phyloP scores from a whole-genome alignment of 2,329 filamentous ascomycete species.

The Fusarium longipes region DNA sequence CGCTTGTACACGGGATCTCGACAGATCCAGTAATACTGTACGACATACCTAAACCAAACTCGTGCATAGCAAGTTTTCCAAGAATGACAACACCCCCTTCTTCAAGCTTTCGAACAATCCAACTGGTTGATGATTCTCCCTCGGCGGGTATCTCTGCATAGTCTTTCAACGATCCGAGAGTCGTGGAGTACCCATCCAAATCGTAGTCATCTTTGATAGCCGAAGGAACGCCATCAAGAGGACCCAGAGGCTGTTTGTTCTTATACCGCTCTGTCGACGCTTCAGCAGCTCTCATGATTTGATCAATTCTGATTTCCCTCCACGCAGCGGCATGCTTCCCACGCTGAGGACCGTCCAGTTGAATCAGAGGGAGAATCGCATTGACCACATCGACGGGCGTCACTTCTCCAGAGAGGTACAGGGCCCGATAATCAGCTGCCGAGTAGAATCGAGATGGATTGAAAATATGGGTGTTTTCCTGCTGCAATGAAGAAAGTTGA shows the following conservation, averaged over 20 bases:
- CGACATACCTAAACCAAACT: constrained; percentile 72
- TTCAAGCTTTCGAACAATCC: constrained; percentile 76
- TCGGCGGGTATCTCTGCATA: constrained; percentile 62
- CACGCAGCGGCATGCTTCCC: constrained; percentile 58
- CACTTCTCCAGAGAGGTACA: constrained; percentile 58
- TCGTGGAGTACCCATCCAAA: constrained; percentile 77
- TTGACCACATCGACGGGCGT: constrained; percentile 60
- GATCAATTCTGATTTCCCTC: constrained; percentile 57
- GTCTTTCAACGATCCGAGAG: constrained; percentile 70
- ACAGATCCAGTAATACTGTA: too few species aligned
- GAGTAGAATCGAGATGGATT: constrained; percentile 50
- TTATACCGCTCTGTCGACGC: constrained; percentile 61
- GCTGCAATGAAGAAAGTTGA: background rate
- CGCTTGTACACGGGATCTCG: too few species aligned
- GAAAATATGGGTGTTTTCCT: constrained; percentile 51
- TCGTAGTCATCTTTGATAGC: constrained; percentile 83
- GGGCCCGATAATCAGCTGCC: constrained; percentile 57
- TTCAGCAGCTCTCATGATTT: constrained; percentile 56
- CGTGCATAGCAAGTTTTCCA: constrained; percentile 81
- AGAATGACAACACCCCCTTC: constrained; percentile 77
- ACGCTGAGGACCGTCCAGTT: constrained; percentile 51
- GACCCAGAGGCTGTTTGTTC: constrained; percentile 67
- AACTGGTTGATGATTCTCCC: constrained; percentile 63
- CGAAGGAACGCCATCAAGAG: constrained; percentile 78
- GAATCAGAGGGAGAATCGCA: constrained; percentile 59